Evolutionary conservation across 495 filamentous ascomycete genomes (phyloP).

Genomic region (Annulohypoxylon stygium): DNA sequence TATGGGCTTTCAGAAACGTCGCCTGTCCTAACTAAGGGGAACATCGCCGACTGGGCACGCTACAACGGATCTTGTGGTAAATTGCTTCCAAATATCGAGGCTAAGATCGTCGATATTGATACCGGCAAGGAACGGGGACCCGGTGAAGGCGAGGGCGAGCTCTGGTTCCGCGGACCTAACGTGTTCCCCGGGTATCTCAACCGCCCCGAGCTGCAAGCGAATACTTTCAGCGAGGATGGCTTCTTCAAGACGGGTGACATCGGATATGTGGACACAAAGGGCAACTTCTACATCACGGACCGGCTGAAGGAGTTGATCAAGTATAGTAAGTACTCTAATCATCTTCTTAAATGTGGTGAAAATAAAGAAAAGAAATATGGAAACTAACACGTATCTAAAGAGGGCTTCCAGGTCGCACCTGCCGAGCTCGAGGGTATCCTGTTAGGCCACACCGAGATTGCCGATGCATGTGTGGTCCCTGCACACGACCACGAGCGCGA

Average conservation of each 20-base stretch:
- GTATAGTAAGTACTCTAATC: constrained; percentile 65
- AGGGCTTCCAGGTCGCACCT: constrained; percentile 89
- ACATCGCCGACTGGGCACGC: constrained; percentile 81
- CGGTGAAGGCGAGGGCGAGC: constrained; percentile 65
- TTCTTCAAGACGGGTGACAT: constrained; percentile 90
- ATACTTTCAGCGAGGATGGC: constrained; percentile 76
- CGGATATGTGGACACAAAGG: constrained; percentile 68
- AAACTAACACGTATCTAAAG: constrained; percentile 37
- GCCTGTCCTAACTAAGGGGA: constrained; percentile 68
- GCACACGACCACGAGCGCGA: constrained; percentile 76
- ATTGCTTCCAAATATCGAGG: constrained; percentile 83
- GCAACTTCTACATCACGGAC: constrained; percentile 75
- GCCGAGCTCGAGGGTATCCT: constrained; percentile 89
- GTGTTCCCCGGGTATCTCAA: constrained; percentile 85
- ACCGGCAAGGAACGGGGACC: constrained; percentile 51
- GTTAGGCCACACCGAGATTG: constrained; percentile 75
- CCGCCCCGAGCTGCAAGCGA: constrained; percentile 71
- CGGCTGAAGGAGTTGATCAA: constrained; percentile 94
- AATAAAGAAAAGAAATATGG: neutral
- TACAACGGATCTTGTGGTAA: constrained; percentile 85
- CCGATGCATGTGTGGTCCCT: constrained; percentile 88
- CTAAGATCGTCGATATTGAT: constrained; percentile 79
- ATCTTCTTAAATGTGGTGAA: neutral
- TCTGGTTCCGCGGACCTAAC: constrained; percentile 83
- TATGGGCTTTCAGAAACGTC: constrained; percentile 69